A percentile compares a stretch with the other conserved stretches of the same genome.
Conservation (phyloP, 441 rosid species). For the Adansonia gregorii region DNA sequence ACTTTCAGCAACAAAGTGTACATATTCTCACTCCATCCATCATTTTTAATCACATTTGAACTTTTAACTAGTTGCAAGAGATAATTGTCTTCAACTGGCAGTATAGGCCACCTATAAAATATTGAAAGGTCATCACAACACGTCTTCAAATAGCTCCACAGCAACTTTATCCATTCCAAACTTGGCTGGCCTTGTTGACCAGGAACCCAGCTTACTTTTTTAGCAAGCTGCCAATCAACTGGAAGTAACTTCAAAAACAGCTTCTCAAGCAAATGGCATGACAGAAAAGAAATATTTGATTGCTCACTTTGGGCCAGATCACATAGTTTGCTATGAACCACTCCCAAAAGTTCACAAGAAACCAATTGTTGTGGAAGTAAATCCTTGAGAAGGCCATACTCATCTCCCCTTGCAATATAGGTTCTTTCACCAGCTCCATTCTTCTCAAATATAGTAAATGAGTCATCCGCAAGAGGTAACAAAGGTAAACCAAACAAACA, state of each 20-base stretch:
- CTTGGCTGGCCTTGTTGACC: slow-evolving; percentile 84
- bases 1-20: slow-evolving; percentile 81
- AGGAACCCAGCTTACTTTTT: slow-evolving; percentile 82
- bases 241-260: slow-evolving; percentile 89
- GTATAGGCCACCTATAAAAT: slow-evolving; percentile 96
- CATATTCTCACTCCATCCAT: slow-evolving; percentile 99
- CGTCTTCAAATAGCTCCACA: slow-evolving; percentile 85
- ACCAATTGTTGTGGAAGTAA: slow-evolving; percentile 84
- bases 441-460: slow-evolving; percentile 77
- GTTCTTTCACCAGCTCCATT: slow-evolving; percentile 81
- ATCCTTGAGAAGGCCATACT: slow-evolving; percentile 83
- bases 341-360: slow-evolving; percentile 68
- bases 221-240: slow-evolving; percentile 83
- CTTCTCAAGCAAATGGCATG: slow-evolving; percentile 87
- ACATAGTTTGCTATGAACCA: slow-evolving; percentile 67
- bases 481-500: slow-evolving; percentile 78
- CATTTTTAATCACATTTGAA: slow-evolving; percentile 77
- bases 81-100: slow-evolving; percentile 78
- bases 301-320: slow-evolving; percentile 73
- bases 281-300: slow-evolving; percentile 79
- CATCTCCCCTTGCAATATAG: slow-evolving; percentile 73
- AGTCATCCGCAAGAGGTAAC: slow-evolving; percentile 93
- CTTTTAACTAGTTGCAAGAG: slow-evolving; percentile 77
- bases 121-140: slow-evolving; percentile 85
- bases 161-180: slow-evolving; percentile 75